Conservation (phyloP, 805 yeast genomes). For the Pichia cabralensis region DNA sequence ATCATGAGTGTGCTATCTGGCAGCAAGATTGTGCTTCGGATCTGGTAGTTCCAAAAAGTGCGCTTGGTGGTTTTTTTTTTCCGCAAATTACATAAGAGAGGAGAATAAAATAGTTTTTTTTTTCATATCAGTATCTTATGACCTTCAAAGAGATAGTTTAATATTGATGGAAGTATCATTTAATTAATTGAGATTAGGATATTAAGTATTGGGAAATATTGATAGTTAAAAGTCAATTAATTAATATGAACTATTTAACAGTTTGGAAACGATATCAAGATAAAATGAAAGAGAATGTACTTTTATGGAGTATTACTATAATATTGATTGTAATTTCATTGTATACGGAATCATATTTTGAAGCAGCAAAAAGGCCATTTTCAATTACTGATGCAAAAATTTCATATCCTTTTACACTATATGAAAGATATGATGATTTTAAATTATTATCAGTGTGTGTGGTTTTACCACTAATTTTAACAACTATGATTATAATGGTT, state of each 20-base stretch:
- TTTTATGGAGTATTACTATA: conserved; percentile 5
- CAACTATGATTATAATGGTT: conserved; percentile 13
- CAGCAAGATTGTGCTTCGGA: too few species aligned
- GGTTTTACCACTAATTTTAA: conserved; percentile 28
- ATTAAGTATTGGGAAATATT: not conserved
- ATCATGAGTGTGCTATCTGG: too few species aligned
- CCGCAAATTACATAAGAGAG: too few species aligned
- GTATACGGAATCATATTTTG: conserved; percentile 18
- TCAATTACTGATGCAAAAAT: conserved; percentile 32
- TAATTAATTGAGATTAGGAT: too few species aligned
- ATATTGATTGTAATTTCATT: conserved; percentile 1
- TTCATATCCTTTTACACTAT: conserved; percentile 36
- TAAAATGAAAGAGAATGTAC: conserved; percentile 4
- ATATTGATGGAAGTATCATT: too few species aligned
- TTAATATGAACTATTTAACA: too few species aligned
- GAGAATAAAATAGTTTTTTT: too few species aligned
- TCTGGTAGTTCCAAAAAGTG: too few species aligned
- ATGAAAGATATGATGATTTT: conserved; percentile 27
- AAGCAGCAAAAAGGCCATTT: conserved; percentile 40
- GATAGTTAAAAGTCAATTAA: not conserved
- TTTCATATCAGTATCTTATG: too few species aligned
- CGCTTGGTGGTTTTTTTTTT: too few species aligned
- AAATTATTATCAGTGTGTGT: conserved; percentile 26
- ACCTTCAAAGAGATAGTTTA: too few species aligned
- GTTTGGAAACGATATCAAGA: conserved; percentile 5